A percentile compares a stretch with the other conserved stretches of the same genome.
Evolutionary conservation across 805 yeast species (phyloP).

Genomic region (Saccharomycopsis sp.): DNA sequence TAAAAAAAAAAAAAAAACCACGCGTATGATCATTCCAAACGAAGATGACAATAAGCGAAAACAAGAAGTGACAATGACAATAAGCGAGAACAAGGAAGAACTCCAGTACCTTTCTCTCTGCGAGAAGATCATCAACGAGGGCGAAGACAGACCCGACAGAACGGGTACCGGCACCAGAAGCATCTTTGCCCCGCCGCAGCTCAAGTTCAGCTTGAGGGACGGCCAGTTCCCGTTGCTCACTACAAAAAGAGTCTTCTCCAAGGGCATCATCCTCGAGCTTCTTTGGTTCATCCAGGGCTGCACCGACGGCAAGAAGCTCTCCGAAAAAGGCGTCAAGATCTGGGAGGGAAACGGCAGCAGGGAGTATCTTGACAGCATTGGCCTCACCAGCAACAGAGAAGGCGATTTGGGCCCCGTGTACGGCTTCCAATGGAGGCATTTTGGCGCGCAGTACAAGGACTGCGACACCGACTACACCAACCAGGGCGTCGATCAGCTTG

Average conservation of each 20-base stretch:
- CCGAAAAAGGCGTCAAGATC: slow-evolving; percentile 83
- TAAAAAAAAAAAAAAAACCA: not conserved
- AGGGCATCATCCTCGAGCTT: slow-evolving; percentile 81
- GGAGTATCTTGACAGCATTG: slow-evolving; percentile 77
- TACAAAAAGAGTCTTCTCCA: slow-evolving; percentile 84
- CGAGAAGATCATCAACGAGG: slow-evolving; percentile 62
- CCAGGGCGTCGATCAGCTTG: slow-evolving; percentile 84
- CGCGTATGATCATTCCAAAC: too few species aligned
- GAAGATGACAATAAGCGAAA: not conserved
- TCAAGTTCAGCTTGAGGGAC: slow-evolving; percentile 67
- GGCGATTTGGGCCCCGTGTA: slow-evolving; percentile 98
- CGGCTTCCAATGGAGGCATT: slow-evolving; percentile 99
- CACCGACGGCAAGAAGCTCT: slow-evolving; percentile 74
- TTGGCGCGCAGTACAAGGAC: slow-evolving; percentile 85
- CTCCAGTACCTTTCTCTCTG: slow-evolving; percentile 83
- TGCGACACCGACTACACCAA: slow-evolving; percentile 84
- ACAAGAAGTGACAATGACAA: not conserved
- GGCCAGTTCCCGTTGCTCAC: slow-evolving; percentile 82
- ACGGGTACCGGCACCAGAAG: slow-evolving; percentile 96
- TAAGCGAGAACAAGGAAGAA: slow-evolving; percentile 62
- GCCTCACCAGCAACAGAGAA: slow-evolving; percentile 69
- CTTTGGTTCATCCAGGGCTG: slow-evolving; percentile 89
- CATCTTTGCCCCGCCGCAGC: slow-evolving; percentile 91
- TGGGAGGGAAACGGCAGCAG: slow-evolving; percentile 99
- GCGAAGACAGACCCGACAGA: slow-evolving; percentile 89